Conservation (phyloP, 1,139 yeast genomes). For the Arxiozyma telluris region DNA sequence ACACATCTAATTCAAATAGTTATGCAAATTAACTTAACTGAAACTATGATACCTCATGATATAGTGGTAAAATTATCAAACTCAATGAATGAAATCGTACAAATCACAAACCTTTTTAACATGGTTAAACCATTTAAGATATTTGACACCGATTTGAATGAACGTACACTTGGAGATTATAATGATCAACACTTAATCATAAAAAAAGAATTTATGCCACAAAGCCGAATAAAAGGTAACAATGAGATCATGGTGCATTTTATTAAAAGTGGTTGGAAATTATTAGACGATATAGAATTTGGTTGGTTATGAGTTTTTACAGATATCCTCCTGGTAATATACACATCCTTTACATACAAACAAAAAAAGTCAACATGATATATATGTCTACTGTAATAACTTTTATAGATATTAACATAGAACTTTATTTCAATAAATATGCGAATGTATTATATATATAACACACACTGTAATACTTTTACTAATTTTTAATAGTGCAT, state of each 20-base stretch:
- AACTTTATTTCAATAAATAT: too few relatives aligned
- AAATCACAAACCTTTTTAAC: conserved; percentile 24
- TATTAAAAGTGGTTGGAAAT: conserved; percentile 23
- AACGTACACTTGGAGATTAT: conserved; percentile 3
- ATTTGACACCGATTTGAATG: conserved; percentile 19
- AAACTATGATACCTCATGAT: conserved; percentile 18
- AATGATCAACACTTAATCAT: conserved; percentile 5
- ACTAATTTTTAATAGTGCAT: not conserved
- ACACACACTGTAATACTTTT: not conserved
- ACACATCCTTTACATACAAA: too few relatives aligned
- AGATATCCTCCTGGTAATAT: too few relatives aligned
- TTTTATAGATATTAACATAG: too few relatives aligned
- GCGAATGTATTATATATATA: not conserved
- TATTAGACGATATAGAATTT: conserved; percentile 25
- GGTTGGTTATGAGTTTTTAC: conserved; percentile 20
- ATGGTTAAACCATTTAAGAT: conserved; percentile 26
- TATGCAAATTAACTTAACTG: conserved; percentile 16
- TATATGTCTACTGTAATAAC: not conserved
- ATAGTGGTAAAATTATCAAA: conserved; percentile 26
- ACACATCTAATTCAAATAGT: conserved; percentile 24
- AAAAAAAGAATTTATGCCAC: conserved; percentile 6
- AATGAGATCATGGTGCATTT: conserved; percentile 13
- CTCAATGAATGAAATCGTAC: conserved; percentile 29
- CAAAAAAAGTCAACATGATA: too few relatives aligned
- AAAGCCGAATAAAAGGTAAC: conserved; percentile 2